Conservation (phyloP, 495 filamentous ascomycete species). For the Aspergillus heteromorphus region DNA sequence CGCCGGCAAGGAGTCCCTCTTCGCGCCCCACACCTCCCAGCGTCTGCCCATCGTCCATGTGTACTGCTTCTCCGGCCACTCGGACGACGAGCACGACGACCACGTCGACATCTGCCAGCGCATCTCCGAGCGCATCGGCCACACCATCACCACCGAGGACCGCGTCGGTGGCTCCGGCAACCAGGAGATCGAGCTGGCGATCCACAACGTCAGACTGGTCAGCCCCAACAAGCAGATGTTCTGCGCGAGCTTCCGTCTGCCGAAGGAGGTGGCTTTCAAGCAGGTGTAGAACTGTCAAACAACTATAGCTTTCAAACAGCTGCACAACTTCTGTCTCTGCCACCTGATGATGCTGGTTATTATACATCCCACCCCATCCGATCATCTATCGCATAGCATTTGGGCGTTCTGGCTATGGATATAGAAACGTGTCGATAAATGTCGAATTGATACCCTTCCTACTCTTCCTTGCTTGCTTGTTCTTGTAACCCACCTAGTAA, state of each 20-base stretch:
- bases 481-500: no score
- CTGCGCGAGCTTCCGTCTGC: slow-evolving; percentile 86
- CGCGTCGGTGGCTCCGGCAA: slow-evolving; percentile 38
- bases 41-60: slow-evolving; percentile 81
- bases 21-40: slow-evolving; percentile 51
- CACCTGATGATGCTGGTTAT: background rate
- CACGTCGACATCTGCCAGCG: slow-evolving; percentile 62
- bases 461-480: no score
- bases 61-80: slow-evolving; percentile 80
- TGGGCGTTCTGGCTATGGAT: slow-evolving; percentile 12
- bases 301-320: no score
- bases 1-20: slow-evolving; percentile 56
- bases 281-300: slow-evolving; percentile 19
- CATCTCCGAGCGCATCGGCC: slow-evolving; percentile 57
- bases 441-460: slow-evolving; percentile 10
- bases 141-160: slow-evolving; percentile 55
- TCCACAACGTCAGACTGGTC: slow-evolving; percentile 81
- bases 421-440: background rate
- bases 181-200: slow-evolving; percentile 50
- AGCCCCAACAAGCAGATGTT: slow-evolving; percentile 95
- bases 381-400: background rate
- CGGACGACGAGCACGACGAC: slow-evolving; percentile 58
- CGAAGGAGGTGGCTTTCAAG: slow-evolving; percentile 71
- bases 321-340: no score
- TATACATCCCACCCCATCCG: background rate